Conservation (phyloP, 306 rosid genomes). For the Sicyos edulis region DNA sequence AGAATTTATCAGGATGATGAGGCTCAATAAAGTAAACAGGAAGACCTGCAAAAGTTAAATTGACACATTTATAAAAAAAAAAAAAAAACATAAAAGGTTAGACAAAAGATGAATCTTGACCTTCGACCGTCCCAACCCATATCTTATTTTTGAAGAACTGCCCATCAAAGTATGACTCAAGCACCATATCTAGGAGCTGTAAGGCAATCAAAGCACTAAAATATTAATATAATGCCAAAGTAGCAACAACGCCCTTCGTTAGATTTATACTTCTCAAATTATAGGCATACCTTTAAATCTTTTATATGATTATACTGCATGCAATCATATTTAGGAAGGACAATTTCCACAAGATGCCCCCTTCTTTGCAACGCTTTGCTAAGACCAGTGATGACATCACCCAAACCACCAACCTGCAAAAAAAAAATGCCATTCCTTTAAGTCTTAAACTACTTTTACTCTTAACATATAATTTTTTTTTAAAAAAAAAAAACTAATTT, state of each 20-base stretch:
- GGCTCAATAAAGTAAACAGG: constrained; percentile 97
- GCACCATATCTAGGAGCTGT: constrained; percentile 62
- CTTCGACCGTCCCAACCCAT: constrained; percentile 91
- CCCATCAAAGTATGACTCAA: constrained; percentile 81
- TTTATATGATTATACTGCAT: constrained; percentile 51
- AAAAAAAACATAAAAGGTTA: background rate
- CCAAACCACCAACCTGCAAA: constrained; percentile 94
- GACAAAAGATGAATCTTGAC: constrained; percentile 31
- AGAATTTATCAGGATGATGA: constrained; percentile 77
- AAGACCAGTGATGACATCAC: constrained; percentile 85
- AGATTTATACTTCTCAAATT: constrained; percentile 8
- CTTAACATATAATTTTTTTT: background rate
- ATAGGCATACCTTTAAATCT: constrained; percentile 62
- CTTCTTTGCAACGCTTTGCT: constrained; percentile 82
- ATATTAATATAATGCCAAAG: background rate
- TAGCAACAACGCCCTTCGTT: background rate
- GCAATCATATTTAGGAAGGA: constrained; percentile 95
- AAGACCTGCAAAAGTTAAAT: constrained; percentile 52
- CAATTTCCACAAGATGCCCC: constrained; percentile 91
- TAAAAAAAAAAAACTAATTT: too few species aligned
- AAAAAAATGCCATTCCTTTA: constrained; percentile 15
- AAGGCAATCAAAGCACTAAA: constrained; percentile 23
- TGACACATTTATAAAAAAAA: background rate
- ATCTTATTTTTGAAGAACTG: constrained; percentile 75
- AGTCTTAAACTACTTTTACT: background rate